Percentiles rank a stretch among this genome's conserved stretches.
Evolutionary conservation across 345 rosid species (phyloP).

Genomic region (Acer yangbiense): DNA sequence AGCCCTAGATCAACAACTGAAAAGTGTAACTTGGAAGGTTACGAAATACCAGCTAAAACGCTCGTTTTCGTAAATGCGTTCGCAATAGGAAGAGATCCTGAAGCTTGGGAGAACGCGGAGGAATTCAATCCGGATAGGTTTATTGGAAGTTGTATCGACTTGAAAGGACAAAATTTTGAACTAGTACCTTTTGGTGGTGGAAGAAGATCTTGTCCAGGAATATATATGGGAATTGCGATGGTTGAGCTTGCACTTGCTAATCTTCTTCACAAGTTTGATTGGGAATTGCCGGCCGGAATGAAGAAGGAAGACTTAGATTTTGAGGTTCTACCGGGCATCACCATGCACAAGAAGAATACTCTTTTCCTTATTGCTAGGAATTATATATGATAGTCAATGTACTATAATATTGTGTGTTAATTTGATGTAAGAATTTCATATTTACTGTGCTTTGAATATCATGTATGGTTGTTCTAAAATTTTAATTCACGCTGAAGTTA

Average conservation of each 20-base stretch:
- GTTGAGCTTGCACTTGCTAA: conserved; percentile 31
- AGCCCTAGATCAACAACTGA: conserved; percentile 2
- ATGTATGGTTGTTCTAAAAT: no score
- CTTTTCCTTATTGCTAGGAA: conserved; percentile 10
- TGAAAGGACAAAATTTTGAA: not conserved
- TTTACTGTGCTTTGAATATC: no score
- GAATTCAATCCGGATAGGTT: conserved; percentile 10
- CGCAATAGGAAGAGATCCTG: conserved; percentile 32
- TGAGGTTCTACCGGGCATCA: conserved; percentile 1
- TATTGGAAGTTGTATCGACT: not conserved
- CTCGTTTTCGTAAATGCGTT: conserved; percentile 22
- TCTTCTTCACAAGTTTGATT: conserved; percentile 28
- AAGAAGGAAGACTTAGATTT: not conserved
- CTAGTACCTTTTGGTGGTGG: not conserved
- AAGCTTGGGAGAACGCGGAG: not conserved
- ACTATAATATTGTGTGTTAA: no score
- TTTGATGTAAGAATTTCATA: no score
- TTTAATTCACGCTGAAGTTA: no score
- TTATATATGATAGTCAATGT: not conserved
- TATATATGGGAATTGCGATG: not conserved
- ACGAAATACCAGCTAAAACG: not conserved
- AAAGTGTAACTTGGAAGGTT: not conserved
- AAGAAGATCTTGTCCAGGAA: not conserved
- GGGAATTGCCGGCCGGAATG: conserved; percentile 23
- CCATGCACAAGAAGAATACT: conserved; percentile 18